phyloP scores from a whole-genome alignment of 495 filamentous ascomycete species.

The Xylaria bambusicola region DNA sequence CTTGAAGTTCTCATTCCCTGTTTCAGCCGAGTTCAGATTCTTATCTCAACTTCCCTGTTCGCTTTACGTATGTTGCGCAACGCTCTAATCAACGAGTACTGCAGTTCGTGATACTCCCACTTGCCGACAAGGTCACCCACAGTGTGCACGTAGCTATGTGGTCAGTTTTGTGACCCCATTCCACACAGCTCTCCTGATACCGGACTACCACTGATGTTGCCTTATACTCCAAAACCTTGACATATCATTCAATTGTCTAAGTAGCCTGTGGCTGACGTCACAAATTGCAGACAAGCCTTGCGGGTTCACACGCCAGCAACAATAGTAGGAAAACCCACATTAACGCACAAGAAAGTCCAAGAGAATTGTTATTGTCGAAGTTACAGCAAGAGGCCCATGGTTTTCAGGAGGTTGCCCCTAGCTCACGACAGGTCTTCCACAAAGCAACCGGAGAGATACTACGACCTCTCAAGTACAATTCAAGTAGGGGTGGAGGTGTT shows the following conservation, averaged over 20 bases:
- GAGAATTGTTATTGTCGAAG: conserved; percentile 1
- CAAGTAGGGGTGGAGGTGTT: not conserved
- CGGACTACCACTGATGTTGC: no score
- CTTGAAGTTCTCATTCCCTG: not conserved
- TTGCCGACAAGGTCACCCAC: not conserved
- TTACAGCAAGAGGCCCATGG: not conserved
- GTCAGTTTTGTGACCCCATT: no score
- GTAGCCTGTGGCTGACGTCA: not conserved
- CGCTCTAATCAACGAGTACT: not conserved
- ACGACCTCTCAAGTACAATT: conserved; percentile 6
- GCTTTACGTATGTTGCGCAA: not conserved
- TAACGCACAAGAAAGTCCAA: not conserved
- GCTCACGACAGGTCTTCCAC: conserved; percentile 3
- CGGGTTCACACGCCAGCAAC: not conserved
- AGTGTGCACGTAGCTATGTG: not conserved
- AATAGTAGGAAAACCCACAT: not conserved
- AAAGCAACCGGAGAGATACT: conserved; percentile 11
- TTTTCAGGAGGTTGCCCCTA: not conserved
- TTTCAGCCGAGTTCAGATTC: not conserved
- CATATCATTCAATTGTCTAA: not conserved
- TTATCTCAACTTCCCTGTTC: not conserved
- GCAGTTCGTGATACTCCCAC: not conserved
- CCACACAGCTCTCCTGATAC: no score
- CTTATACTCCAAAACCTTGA: no score
- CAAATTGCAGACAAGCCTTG: not conserved